Evolutionary conservation across 345 rosid species (phyloP), one percentile per base, ranked within the genome.

Genomic region (Reutealis trisperma): DNA sequence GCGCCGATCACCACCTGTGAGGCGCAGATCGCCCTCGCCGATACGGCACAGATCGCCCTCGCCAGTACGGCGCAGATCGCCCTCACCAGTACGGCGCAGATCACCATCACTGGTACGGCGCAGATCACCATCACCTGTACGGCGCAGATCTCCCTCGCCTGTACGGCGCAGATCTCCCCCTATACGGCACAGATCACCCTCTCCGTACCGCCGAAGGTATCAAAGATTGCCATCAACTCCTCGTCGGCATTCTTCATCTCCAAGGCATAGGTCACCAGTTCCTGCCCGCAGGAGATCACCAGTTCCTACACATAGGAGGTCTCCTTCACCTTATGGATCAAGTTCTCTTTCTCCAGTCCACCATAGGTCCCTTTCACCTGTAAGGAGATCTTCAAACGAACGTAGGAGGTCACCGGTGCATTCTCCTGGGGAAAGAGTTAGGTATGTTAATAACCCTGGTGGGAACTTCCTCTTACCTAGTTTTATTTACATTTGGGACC

Each of bases 331-430:
- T 62, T 44, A 63, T 57, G 81, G 49, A 44, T 86, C 85, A 7
- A 84, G 85, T 64, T 91, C 92, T 75, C 80, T 87, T 30, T 85
- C 96, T 74, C 85, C 89, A 72, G 74, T 72, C 58, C 86, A 57
- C 2, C 88, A 22, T 66, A 82, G 86, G 69, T 81, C 87, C 69
- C 86, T 81, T 68, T 87, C 88, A 57, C 88, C 89, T 4, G 61
- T 47, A 69, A 82, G 75, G 83, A 85, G 85, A 69, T 84, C 84
- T 45, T 66, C 78, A 47, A 78, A 75, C 72, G 89, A 77, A 11
- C 57, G 25, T 71, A 80, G 74, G 76, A 81, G 88, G 71, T 84
- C 89, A 27, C 86, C 91, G 22, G 72, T 60, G 18, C 86, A 72
- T 51, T 85, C 86, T 82, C 83, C 82, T 45, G 78, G 77, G 79